Base-by-base conservation (phyloP, 2,329 filamentous ascomycete species). In the Penicillium sp. region DNA sequence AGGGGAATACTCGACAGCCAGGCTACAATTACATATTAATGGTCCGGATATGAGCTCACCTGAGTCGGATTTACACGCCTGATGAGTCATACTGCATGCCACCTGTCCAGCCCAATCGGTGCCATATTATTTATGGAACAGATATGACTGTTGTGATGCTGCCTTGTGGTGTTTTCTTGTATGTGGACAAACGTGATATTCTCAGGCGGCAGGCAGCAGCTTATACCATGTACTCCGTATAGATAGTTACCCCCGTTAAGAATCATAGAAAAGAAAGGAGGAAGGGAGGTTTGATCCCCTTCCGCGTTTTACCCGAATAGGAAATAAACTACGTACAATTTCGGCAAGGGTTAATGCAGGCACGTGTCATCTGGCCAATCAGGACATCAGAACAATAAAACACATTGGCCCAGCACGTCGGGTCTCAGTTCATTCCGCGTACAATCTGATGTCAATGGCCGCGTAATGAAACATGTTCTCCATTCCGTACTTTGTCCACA, bases 361-460 rank as follows among this genome's bases (percentile, higher is more conserved):
- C 51, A 53, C 51, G 51, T 53, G 51, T 47, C 35, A 33, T n/a
- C n/a, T 8, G 18, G 26, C 42, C 28, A 53, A 53, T 47, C 28
- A 26, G 38, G 16, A 5, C 26, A 21, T 45, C 30, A 9, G 21
- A n/a, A 30, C n/a, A n/a, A 33, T 16, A 28, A 30, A 8, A 14
- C 16, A 4, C 18, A 46, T 30, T 18, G 18, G 20, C 38, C 35
- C 35, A 40, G n/a, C 7, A n/a, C 14, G 14, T n/a, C 8, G 35
- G 35, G 35, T 40, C n/a, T 46, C 35, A 20, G 20, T 20, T 24
- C 42, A 47, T 47, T 47, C 40, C 42, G 24, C 50, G 35, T 45
- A 52, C 40, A 38, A 46, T 35, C 51, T 47, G 51, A 47, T 47
- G 42, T 53, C 51, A 53, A 53, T 33, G 21, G 26, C 51, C 51